These are phyloP conservation scores for Cutaneotrichosporon mucoides DNA, from an alignment of 1,284 basidiomycete species.

Conservation along the genomic window DNA sequence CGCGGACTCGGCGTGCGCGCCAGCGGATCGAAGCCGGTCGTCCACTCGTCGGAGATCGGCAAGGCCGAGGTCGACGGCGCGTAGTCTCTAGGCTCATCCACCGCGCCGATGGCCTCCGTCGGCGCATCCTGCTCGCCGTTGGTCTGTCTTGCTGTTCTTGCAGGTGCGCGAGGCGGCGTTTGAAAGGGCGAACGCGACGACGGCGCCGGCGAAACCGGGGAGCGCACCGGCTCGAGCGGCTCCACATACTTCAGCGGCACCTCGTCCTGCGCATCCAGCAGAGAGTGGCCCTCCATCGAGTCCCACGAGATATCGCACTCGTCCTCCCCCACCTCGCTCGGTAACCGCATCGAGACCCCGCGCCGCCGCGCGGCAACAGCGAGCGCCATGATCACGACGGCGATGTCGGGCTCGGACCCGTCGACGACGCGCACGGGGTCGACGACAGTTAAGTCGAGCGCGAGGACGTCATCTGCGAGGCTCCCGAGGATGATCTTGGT, in stretches of 20 bases:
- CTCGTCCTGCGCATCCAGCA: not conserved
- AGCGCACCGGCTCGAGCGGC: not conserved
- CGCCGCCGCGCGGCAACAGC: slow-evolving; percentile 27
- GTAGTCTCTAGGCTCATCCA: too few species aligned
- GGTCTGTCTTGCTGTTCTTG: too few species aligned
- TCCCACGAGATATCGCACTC: too few species aligned
- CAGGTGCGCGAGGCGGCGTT: too few species aligned
- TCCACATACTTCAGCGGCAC: not conserved
- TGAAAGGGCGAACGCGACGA: too few species aligned
- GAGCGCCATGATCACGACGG: slow-evolving; percentile 30
- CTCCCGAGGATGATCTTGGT: slow-evolving; percentile 32
- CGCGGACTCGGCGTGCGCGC: too few species aligned
- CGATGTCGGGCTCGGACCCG: slow-evolving; percentile 24
- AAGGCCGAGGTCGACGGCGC: too few species aligned
- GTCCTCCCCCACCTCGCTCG: not conserved
- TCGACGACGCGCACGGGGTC: slow-evolving; percentile 19
- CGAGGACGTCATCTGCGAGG: slow-evolving; percentile 27
- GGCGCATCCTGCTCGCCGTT: too few species aligned
- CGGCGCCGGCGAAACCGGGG: not conserved
- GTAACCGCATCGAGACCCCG: slow-evolving; percentile 17
- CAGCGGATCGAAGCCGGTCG: too few species aligned
- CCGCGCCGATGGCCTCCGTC: too few species aligned
- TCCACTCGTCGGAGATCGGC: too few species aligned
- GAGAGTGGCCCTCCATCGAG: not conserved
- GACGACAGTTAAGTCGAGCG: slow-evolving; percentile 27